These are phyloP conservation scores for Albizia julibrissin DNA, from an alignment of 306 rosid genomes.

Conservation along the genomic window DNA sequence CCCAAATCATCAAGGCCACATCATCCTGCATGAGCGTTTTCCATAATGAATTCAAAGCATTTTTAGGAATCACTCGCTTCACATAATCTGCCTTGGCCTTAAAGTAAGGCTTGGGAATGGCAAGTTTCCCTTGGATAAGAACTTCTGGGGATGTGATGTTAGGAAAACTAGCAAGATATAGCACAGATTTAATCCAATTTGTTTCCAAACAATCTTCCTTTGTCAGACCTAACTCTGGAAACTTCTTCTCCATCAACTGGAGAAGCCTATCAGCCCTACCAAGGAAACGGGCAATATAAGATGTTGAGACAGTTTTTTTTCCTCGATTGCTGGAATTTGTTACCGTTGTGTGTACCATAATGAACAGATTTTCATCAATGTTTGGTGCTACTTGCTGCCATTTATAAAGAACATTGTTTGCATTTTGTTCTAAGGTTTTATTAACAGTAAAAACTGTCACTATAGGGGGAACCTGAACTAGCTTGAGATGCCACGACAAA, in stretches of 20 bases:
- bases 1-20: constrained; percentile 36
- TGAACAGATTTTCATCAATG: not conserved
- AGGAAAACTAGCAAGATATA: constrained; percentile 15
- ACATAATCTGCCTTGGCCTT: constrained; percentile 72
- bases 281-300: too few species aligned
- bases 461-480: too few species aligned
- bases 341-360: not conserved
- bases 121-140: constrained; percentile 40
- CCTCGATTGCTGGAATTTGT: not conserved
- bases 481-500: too few species aligned
- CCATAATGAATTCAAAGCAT: not conserved
- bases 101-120: constrained; percentile 32
- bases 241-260: not conserved
- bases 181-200: too few species aligned
- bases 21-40: too few species aligned
- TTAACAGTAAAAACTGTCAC: too few species aligned
- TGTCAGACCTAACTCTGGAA: not conserved
- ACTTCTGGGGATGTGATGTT: constrained; percentile 37
- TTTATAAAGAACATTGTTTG: too few species aligned
- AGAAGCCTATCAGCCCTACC: not conserved
- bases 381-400: too few species aligned
- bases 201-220: not conserved
- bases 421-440: too few species aligned
- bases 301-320: not conserved
- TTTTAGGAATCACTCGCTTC: constrained; percentile 48